These are phyloP conservation scores for Guillardia theta DNA, from an alignment of 78 protist species.

Conservation along the genomic window DNA sequence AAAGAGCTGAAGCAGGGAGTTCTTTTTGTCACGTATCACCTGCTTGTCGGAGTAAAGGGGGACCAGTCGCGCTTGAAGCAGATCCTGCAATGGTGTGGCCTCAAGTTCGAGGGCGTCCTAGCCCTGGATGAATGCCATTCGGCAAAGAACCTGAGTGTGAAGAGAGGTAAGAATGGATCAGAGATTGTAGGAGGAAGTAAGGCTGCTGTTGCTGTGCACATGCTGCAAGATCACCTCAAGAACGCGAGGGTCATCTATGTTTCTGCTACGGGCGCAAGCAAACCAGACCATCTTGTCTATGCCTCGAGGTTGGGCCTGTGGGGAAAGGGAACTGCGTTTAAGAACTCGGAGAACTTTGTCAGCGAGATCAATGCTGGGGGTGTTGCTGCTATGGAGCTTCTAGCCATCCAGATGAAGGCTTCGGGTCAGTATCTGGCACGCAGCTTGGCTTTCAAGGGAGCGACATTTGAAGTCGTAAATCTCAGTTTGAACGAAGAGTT, in stretches of 20 bases:
- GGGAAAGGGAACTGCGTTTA: background rate
- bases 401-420: background rate
- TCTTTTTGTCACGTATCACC: background rate
- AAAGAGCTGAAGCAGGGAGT: background rate
- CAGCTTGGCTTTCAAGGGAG: background rate
- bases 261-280: background rate
- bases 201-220: background rate
- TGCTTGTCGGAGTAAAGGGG: background rate
- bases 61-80: background rate
- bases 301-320: background rate
- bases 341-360: background rate
- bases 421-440: conserved; percentile 5
- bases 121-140: background rate
- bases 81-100: background rate
- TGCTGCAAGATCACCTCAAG: background rate
- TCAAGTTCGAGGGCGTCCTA: background rate
- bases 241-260: background rate
- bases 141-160: background rate
- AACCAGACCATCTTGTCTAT: background rate
- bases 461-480: background rate
- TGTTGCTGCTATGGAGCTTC: conserved; percentile 18
- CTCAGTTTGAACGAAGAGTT: background rate
- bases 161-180: background rate
- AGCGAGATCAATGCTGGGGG: background rate
- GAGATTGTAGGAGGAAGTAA: background rate